Base-by-base conservation (phyloP, 169 alveolate species). In the Ichthyophthirius multifiliis region DNA sequence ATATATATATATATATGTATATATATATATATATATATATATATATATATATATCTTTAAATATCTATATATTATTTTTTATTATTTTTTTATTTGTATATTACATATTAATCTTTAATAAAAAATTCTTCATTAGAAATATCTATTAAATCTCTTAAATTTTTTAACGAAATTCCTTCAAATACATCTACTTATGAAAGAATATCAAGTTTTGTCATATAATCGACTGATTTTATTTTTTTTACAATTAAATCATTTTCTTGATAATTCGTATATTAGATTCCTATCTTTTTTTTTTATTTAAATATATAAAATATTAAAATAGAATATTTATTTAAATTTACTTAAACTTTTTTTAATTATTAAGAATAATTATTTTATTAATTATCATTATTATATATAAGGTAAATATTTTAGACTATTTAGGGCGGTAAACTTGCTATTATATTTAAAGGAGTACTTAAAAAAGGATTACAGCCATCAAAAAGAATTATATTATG, bases 71-170 rank as follows among this genome's bases (percentile, higher is more conserved):
- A 15, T 27, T 3, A 5, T 2, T 3, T 55, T 55, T 55, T 20
- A 55, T 10, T 20, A 9, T 0, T 55, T 55, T n/a, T n/a, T n/a
- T n/a, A n/a, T n/a, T n/a, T n/a, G n/a, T n/a, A n/a, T n/a, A n/a
- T n/a, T 67, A 67, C 62, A 3, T 16, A 35, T 39, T 67, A 41
- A 37, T 62, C 77, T 9, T 67, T 34, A 3, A 32, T 37, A 23
- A 67, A 67, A 67, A 34, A 41, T 9, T 67, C 77, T 20, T 67
- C 77, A 20, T 39, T 37, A 13, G 77, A 41, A 15, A 67, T 37
- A 67, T 67, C 77, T 5, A 67, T 67, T 1, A 67, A n/a, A 18
- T 67, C 77, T 67, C 77, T 67, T 39, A 67, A 34, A 39, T 67
- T 67, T 39, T 67, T 67, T 67, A 67, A 34, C 5, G 63, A 37